Percentiles rank a stretch among this genome's conserved stretches.
Conservation (phyloP, 164 flowering plant genomes). For the Kalanchoe fedtschenkoi region DNA sequence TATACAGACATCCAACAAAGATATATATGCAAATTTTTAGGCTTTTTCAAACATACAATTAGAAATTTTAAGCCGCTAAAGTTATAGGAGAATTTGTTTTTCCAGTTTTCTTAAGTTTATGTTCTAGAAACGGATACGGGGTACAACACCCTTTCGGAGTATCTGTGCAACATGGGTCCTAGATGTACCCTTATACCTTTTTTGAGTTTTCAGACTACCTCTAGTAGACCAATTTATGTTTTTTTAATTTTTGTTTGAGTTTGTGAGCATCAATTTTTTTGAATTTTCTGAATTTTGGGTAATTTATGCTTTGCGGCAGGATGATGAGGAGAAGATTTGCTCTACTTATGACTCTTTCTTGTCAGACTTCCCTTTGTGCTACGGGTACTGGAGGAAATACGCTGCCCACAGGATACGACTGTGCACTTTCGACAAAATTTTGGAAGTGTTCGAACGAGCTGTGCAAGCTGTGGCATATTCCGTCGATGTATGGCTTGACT, state of each 20-base stretch:
- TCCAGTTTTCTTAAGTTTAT: no score
- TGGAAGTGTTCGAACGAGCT: slow-evolving; percentile 70
- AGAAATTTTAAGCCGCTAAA: no score
- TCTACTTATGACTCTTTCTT: slow-evolving; percentile 66
- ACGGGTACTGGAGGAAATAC: slow-evolving; percentile 90
- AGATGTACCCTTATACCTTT: no score
- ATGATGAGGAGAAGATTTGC: slow-evolving; percentile 44
- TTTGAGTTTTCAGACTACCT: background rate
- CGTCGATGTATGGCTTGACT: slow-evolving; percentile 73
- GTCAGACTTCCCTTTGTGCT: slow-evolving; percentile 71
- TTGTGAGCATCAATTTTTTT: background rate
- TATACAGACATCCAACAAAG: no score
- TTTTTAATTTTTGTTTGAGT: background rate
- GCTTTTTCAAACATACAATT: no score
- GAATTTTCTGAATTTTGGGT: background rate
- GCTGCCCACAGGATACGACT: slow-evolving; percentile 59
- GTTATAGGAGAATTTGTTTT: no score
- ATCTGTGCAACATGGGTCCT: no score
- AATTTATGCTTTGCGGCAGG: slow-evolving; percentile 36
- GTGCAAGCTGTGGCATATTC: slow-evolving; percentile 54
- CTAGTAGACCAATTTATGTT: background rate
- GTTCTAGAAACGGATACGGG: no score
- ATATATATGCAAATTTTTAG: no score
- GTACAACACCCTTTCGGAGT: no score
- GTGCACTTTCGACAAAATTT: slow-evolving; percentile 36